Evolutionary conservation across 1,284 basidiomycete genomes (phyloP).

Genomic region (Tremellales sp.): DNA sequence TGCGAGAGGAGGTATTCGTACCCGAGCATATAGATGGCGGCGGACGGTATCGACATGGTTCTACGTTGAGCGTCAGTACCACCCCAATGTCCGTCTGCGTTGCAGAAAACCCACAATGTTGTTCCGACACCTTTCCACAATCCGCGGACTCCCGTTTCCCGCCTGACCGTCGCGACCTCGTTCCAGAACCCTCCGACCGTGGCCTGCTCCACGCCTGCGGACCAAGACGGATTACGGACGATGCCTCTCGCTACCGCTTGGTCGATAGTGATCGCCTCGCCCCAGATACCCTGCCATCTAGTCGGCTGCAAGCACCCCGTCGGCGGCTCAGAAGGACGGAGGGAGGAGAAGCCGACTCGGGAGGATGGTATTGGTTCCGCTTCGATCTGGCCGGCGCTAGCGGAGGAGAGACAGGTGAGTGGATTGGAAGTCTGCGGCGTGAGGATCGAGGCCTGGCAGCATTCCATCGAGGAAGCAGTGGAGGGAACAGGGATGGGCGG

Average conservation of each 20-base stretch:
- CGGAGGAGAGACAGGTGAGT: conserved; percentile 25
- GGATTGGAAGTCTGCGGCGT: conserved; percentile 12
- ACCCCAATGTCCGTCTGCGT: conserved; percentile 1
- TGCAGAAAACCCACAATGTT: conserved; percentile 60
- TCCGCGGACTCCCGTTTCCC: conserved; percentile 70
- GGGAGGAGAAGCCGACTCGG: conserved; percentile 4
- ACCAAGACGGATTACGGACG: conserved; percentile 3
- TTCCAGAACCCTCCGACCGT: conserved; percentile 62
- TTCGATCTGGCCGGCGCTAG: conserved; percentile 14
- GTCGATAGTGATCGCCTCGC: conserved; percentile 40
- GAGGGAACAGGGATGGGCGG: conserved; percentile 15
- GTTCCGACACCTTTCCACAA: conserved; percentile 89
- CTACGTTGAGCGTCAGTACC: conserved; percentile 50
- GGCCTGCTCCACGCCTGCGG: background rate
- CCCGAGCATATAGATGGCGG: conserved; percentile 92
- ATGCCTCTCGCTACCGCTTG: conserved; percentile 30
- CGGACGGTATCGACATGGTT: conserved; percentile 85
- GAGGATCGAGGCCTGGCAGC: conserved; percentile 40
- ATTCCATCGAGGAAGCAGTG: conserved; percentile 28
- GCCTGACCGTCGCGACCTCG: conserved; percentile 71
- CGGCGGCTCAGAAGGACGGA: conserved; percentile 30
- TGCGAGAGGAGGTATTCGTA: conserved; percentile 77
- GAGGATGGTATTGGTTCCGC: conserved; percentile 5
- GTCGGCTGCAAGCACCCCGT: conserved; percentile 45
- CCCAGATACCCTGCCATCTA: conserved; percentile 50